Percentiles rank a stretch among this genome's conserved stretches.
These are phyloP conservation scores for Pythium aristosporum DNA, from an alignment of 352 stramenopile genomes.

Conservation along the genomic window DNA sequence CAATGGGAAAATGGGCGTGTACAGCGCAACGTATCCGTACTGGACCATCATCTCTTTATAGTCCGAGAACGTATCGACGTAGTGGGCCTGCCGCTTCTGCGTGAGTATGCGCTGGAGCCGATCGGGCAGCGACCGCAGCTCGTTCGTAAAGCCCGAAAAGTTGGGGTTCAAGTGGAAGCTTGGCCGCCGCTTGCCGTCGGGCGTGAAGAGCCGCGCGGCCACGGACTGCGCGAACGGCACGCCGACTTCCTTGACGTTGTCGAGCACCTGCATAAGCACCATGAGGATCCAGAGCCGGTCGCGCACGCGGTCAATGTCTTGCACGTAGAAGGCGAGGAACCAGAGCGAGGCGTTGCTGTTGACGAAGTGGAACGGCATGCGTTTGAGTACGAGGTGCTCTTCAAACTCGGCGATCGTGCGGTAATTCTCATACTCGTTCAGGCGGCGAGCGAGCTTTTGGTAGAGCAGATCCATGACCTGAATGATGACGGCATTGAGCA, in stretches of 20 bases:
- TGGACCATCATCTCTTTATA: constrained; percentile 89
- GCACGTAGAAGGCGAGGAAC: constrained; percentile 69
- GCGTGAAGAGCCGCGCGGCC: constrained; percentile 40
- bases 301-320: constrained; percentile 50
- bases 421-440: constrained; percentile 79
- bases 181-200: constrained; percentile 38
- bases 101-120: constrained; percentile 51
- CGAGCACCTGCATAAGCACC: constrained; percentile 57
- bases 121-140: constrained; percentile 21
- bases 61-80: constrained; percentile 66
- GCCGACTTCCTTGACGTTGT: constrained; percentile 72
- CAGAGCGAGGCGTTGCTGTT: constrained; percentile 75
- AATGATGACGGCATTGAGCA: constrained; percentile 69
- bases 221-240: constrained; percentile 53
- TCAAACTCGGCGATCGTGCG: constrained; percentile 62
- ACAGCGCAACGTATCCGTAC: constrained; percentile 92
- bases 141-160: background rate
- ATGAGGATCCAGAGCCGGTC: constrained; percentile 71
- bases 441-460: constrained; percentile 52
- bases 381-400: constrained; percentile 67
- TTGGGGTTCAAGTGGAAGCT: background rate
- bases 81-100: constrained; percentile 60
- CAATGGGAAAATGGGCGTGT: constrained; percentile 89
- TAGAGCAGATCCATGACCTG: constrained; percentile 65
- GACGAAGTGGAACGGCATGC: constrained; percentile 76